Base-by-base conservation (phyloP, 306 rosid species). In the Abrus precatorius region DNA sequence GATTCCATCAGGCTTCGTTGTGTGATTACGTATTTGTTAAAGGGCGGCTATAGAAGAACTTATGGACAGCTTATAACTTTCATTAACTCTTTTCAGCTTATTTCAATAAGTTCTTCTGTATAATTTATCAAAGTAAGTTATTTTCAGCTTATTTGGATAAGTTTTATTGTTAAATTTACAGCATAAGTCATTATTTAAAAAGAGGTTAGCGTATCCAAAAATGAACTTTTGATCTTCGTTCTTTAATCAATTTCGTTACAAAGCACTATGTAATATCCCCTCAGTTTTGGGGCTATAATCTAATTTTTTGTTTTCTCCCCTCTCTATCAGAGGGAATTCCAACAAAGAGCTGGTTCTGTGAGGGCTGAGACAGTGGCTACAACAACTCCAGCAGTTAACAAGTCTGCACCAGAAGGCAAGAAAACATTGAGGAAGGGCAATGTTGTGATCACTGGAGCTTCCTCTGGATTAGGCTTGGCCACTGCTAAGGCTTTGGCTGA, bases 401-500 rank as follows among this genome's bases (percentile, higher is more conserved):
- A 41, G 56, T 85, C 89, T 47, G 41, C 93, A 60, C 70, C 93
- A 41, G 99, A 90, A 68, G 94, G 93, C 75, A 96, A 92, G 93
- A 96, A 96, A 80, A 96, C 99, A 47, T 81, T 96, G 49, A 89
- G 98, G 76, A 90, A 93, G 76, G 98, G 99, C 41, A 85, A 86
- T 84, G 99, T 96, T 50, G 86, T 96, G 59, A 45, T 96, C 69
- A 96, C 99, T 13, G 98, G 99, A 1, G 98, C 98, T 70, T 96
- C 98, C 34, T 96, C 98, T n/a, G 99, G 99, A 30, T 83, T 96
- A 38, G 98, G 99, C 80, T 86, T 93, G 1, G 99, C 99, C 61
- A 92, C 98, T 59, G 99, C 99, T 44, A 96, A 93, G 91, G 91
- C 97, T 55, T 84, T 96, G 79, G 99, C 98, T 13, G 98, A 96